Evolutionary conservation across 2,329 filamentous ascomycete genomes (phyloP).

Genomic region (Colletotrichum siamense): DNA sequence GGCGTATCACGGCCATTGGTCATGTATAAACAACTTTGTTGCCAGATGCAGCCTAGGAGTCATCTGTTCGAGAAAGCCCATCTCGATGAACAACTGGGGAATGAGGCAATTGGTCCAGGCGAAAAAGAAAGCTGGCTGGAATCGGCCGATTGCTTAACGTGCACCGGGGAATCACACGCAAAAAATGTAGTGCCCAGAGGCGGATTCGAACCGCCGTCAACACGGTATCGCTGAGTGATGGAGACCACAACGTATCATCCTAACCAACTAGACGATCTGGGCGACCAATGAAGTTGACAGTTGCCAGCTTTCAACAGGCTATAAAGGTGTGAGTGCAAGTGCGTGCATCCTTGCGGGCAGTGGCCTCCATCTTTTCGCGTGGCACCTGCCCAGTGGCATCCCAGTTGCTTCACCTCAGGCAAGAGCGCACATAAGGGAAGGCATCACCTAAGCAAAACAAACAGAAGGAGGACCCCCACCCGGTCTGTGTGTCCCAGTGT

Average conservation of each 20-base stretch:
- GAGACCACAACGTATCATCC: constrained; percentile 26
- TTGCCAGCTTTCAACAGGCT: no score
- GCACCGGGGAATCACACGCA: background rate
- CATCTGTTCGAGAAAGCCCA: background rate
- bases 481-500: background rate
- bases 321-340: no score
- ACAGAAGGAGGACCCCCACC: background rate
- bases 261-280: constrained; percentile 27
- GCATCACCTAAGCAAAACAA: background rate
- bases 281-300: background rate
- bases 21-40: background rate
- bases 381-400: background rate
- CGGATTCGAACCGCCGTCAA: constrained; percentile 27
- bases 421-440: background rate
- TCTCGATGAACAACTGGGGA: background rate
- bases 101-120: background rate
- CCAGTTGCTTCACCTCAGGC: background rate
- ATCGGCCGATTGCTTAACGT: background rate
- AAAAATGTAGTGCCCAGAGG: constrained; percentile 13
- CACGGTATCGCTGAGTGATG: constrained; percentile 19
- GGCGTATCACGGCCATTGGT: background rate
- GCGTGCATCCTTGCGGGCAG: no score
- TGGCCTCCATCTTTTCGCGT: no score
- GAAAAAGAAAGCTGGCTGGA: background rate
- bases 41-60: background rate